These are phyloP conservation scores for Uronychia setigera DNA, from an alignment of 73 alveolate genomes.

Conservation along the genomic window DNA sequence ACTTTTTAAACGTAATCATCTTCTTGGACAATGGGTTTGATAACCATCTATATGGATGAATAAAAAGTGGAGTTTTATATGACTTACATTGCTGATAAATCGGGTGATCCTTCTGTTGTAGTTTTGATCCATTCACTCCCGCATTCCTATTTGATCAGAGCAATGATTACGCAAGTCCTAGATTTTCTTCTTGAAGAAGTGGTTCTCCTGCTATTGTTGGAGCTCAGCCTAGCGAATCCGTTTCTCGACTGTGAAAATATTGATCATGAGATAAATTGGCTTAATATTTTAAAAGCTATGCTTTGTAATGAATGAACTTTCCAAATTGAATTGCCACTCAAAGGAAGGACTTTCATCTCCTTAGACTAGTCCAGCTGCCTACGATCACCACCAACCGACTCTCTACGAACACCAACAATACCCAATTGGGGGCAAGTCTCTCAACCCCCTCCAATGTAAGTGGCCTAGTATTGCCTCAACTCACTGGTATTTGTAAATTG, in stretches of 20 bases:
- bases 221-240: background rate
- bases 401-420: background rate
- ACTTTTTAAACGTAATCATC: background rate
- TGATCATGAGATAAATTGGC: background rate
- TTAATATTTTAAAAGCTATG: background rate
- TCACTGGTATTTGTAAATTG: background rate
- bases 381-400: background rate
- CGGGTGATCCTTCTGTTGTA: background rate
- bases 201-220: background rate
- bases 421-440: background rate
- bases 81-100: background rate
- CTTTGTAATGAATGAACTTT: background rate
- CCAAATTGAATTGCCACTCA: too few species aligned
- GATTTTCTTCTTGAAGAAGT: background rate
- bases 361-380: background rate
- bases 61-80: too few species aligned
- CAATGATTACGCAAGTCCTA: background rate
- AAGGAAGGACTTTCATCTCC: background rate
- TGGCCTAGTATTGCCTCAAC: background rate
- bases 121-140: background rate
- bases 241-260: background rate
- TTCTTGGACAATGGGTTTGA: background rate
- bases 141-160: background rate
- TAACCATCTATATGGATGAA: background rate
- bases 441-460: background rate